A percentile compares a stretch with the other conserved stretches of the same genome.
phyloP scores from a whole-genome alignment of 2,329 filamentous ascomycete species.

The Colletotrichum liriopes region DNA sequence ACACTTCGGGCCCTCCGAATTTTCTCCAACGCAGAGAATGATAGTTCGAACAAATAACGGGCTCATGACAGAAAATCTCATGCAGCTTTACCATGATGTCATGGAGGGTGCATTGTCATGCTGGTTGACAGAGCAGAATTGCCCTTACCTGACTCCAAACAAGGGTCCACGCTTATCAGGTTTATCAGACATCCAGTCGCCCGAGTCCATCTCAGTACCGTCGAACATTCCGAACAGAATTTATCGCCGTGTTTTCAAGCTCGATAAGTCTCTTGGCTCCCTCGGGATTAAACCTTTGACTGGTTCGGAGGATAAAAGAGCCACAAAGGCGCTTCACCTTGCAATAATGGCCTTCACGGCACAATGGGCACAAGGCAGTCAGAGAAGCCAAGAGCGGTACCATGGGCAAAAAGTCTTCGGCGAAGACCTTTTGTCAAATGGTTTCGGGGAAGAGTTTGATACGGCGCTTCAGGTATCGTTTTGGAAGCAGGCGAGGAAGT shows the following conservation, averaged over 20 bases:
- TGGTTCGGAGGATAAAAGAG: slow-evolving; percentile 59
- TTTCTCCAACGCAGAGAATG: slow-evolving; percentile 45
- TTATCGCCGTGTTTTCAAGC: slow-evolving; percentile 63
- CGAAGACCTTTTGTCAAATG: slow-evolving; percentile 39
- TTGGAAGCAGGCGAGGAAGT: slow-evolving; percentile 57
- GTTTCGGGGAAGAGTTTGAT: slow-evolving; percentile 55
- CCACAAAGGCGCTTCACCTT: slow-evolving; percentile 62
- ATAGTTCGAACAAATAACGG: slow-evolving; percentile 49
- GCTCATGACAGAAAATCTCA: slow-evolving; percentile 60
- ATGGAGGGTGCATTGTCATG: slow-evolving; percentile 68
- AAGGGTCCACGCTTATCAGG: background rate
- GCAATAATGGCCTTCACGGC: slow-evolving; percentile 68
- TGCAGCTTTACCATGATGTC: slow-evolving; percentile 69
- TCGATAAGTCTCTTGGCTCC: slow-evolving; percentile 61
- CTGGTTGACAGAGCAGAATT: slow-evolving; percentile 69
- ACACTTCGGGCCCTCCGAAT: slow-evolving; percentile 34
- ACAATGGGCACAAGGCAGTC: slow-evolving; percentile 63
- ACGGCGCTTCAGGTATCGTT: slow-evolving; percentile 54
- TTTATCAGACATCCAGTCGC: slow-evolving; percentile 53
- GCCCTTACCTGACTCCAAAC: slow-evolving; percentile 57
- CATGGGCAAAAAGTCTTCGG: slow-evolving; percentile 22
- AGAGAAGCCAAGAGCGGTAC: slow-evolving; percentile 40
- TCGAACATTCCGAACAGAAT: slow-evolving; percentile 58
- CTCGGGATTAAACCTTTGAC: slow-evolving; percentile 59
- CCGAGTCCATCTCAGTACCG: too few relatives aligned